Evolutionary conservation across 441 rosid genomes (phyloP), one percentile per base, ranked within the genome.

Genomic region (Syzygium malaccense): DNA sequence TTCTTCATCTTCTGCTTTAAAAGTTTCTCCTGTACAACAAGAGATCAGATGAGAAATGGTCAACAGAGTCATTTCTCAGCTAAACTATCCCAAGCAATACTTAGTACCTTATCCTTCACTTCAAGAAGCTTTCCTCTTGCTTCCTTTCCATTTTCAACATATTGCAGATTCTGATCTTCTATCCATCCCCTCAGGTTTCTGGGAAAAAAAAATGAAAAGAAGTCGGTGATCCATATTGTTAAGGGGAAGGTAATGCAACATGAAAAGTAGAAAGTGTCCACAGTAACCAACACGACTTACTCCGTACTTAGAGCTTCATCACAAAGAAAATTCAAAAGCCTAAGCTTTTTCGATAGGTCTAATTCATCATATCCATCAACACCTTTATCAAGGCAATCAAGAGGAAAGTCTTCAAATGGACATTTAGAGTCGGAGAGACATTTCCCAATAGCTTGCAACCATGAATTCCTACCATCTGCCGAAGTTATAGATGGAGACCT

Each of bases 311-410:
- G 96, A 66, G 93, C 93, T 91, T 96, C 99, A 92, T 96, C 98
- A 87, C 97, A 96, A 37, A 97, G 93, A 92, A 96, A 93, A 90
- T 94, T 96, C 87, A 97, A 90, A 87, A 97, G 95, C 90, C 92
- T 93, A 85, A 96, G 96, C 94, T 95, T 97, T 88, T 91, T 85
- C 14, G 90, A 91, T 87, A 91, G 86, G 87, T 92, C 92, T 87
- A 96, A 87, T 87, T 87, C 86, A 83, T 93, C 94, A 90, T 95
- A 97, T 56, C 88, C 95, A 89, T 91, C 95, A 87, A 89, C 90
- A 53, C 94, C 95, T 58, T 85, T 80, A 64, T 88, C 89, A 89
- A 94, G 93, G 85, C 92, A 90, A 86, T 91, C 91, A 20, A 92
- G 90, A 48, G 95, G 91, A 88, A 95, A 89, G 84, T 88, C 94